Evolutionary conservation across 345 rosid genomes (phyloP).

Genomic region (Ceriops decandra): DNA sequence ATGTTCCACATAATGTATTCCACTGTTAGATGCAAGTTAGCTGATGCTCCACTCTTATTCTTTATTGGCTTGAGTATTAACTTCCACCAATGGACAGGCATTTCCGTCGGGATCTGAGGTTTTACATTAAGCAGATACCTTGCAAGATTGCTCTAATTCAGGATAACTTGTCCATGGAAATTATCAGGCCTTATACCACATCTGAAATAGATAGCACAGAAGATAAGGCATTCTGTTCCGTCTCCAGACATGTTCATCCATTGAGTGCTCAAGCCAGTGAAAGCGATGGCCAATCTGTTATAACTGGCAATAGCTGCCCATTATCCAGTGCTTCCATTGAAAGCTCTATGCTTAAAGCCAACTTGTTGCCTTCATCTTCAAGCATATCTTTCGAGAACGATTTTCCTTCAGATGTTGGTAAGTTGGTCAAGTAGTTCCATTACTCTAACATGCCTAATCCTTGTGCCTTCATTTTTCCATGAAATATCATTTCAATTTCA

Average conservation of each 20-base stretch:
- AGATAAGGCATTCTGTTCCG: conserved; percentile 32
- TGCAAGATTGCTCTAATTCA: conserved; percentile 46
- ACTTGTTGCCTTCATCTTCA: conserved; percentile 16
- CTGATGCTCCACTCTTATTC: neutral
- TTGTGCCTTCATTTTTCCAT: too few species aligned
- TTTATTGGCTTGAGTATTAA: neutral
- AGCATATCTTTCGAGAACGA: conserved; percentile 7
- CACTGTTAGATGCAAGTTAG: neutral
- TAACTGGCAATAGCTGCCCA: conserved; percentile 16
- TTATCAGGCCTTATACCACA: conserved; percentile 21
- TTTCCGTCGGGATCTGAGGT: conserved; percentile 42
- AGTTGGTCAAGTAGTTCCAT: neutral
- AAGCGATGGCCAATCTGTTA: conserved; percentile 17
- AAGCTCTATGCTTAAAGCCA: conserved; percentile 7
- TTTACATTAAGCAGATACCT: conserved; percentile 43
- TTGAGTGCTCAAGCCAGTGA: conserved; percentile 17
- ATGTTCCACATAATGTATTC: too few species aligned
- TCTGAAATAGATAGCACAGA: conserved; percentile 22
- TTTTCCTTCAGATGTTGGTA: conserved; percentile 18
- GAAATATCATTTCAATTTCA: too few species aligned
- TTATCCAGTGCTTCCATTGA: conserved; percentile 14
- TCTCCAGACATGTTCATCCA: conserved; percentile 33
- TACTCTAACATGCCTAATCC: too few species aligned
- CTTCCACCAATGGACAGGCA: conserved; percentile 36
- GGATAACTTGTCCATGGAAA: conserved; percentile 38